A percentile compares a stretch with the other conserved stretches of the same genome.
These are phyloP conservation scores for Wickerhamomyces ciferrii DNA, from an alignment of 805 yeast genomes.

Conservation along the genomic window DNA sequence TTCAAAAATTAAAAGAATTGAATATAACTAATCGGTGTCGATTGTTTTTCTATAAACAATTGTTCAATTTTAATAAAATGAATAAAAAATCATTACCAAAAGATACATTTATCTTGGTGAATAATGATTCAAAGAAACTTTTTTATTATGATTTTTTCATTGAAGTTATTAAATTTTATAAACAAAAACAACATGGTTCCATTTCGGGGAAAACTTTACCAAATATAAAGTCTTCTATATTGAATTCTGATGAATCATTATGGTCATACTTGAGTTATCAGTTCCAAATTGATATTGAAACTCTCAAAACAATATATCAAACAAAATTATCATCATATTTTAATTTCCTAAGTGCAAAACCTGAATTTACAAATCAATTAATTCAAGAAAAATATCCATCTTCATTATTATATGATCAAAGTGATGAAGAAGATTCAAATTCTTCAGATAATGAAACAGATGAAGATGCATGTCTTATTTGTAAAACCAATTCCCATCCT, in stretches of 20 bases:
- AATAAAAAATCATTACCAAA: conserved; percentile 15
- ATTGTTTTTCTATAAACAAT: conserved; percentile 53
- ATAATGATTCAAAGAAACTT: conserved; percentile 7
- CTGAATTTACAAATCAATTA: conserved; percentile 16
- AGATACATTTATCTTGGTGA: conserved; percentile 7
- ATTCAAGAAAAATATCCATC: conserved; percentile 24
- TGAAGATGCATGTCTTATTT: conserved; percentile 36
- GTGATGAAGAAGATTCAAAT: conserved; percentile 14
- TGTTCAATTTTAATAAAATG: conserved; percentile 53
- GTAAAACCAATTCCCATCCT: conserved; percentile 41
- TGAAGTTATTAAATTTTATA: conserved; percentile 22
- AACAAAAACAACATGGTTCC: conserved; percentile 6
- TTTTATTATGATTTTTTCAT: conserved; percentile 36
- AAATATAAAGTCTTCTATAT: conserved; percentile 4
- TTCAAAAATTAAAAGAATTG: conserved; percentile 63
- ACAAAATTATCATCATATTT: conserved; percentile 26
- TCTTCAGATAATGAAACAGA: conserved; percentile 17
- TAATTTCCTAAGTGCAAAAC: conserved; percentile 23
- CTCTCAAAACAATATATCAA: conserved; percentile 18
- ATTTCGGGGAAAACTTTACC: conserved; percentile 1
- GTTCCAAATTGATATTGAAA: conserved; percentile 7
- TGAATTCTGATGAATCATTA: conserved; percentile 13
- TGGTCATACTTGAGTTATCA: conserved; percentile 22
- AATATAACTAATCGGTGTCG: conserved; percentile 60
- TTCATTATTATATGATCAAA: conserved; percentile 22